Conservation (phyloP, 2,329 filamentous ascomycete genomes). For the Hymenoscyphus occultus region DNA sequence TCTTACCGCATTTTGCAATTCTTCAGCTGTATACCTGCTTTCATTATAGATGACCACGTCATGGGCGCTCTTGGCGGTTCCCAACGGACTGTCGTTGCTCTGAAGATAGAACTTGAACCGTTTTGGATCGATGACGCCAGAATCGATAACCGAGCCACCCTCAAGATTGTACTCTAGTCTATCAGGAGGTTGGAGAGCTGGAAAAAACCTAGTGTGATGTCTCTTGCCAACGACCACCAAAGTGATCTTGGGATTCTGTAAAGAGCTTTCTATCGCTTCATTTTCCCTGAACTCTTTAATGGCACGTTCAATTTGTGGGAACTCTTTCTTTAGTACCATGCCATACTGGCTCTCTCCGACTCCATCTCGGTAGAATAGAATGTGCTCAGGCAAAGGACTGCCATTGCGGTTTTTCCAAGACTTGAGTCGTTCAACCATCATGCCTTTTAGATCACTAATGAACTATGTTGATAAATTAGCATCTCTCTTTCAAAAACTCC, state of each 20-base stretch:
- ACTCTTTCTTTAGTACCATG: constrained; percentile 32
- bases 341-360: constrained; percentile 37
- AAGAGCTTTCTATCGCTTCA: no score
- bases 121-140: background rate
- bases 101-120: constrained; percentile 2
- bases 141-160: background rate
- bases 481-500: constrained; percentile 33
- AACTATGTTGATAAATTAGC: constrained; percentile 43
- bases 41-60: background rate
- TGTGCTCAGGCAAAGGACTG: constrained; percentile 10
- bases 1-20: background rate
- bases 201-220: background rate
- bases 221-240: background rate
- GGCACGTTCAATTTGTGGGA: constrained; percentile 27
- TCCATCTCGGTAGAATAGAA: constrained; percentile 35
- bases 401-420: constrained; percentile 31
- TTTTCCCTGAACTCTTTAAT: no score
- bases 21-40: background rate
- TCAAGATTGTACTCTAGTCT: background rate
- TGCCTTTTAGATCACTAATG: constrained; percentile 39
- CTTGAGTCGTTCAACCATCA: constrained; percentile 18
- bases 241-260: background rate
- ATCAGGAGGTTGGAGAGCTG: background rate
- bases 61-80: background rate
- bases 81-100: background rate